Conservation (phyloP, 192 early-diverging fungal species). For the Glomus cerebriforme region DNA sequence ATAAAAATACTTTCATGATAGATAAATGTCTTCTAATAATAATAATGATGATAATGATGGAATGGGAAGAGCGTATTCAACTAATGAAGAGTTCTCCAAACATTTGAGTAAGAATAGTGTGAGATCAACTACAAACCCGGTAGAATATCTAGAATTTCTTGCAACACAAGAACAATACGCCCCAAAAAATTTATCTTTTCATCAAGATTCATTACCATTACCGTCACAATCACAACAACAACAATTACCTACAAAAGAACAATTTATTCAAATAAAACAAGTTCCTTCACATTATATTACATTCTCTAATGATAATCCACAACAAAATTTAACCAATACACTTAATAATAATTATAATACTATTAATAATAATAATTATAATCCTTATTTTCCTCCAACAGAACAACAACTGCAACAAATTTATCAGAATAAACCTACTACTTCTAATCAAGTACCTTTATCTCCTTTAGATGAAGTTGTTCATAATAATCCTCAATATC, state of each 20-base stretch:
- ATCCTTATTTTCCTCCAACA: neutral
- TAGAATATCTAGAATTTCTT: slow-evolving; percentile 1
- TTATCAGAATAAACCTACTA: neutral
- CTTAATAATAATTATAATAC: neutral
- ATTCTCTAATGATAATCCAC: neutral
- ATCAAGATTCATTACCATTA: neutral
- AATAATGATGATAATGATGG: neutral
- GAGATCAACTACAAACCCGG: neutral
- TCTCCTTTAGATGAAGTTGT: slow-evolving; percentile 2
- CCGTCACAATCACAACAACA: neutral
- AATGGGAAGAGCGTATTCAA: neutral
- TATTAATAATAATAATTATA: neutral
- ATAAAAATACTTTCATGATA: neutral
- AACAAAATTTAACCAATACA: neutral
- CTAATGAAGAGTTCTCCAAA: neutral
- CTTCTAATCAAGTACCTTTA: neutral
- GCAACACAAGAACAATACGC: neutral
- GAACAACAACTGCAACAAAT: neutral
- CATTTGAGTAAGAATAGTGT: neutral
- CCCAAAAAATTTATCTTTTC: neutral
- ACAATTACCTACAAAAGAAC: neutral
- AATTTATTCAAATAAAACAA: neutral
- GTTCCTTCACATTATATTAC: neutral
- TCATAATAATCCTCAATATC: neutral
- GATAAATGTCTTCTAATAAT: neutral